A percentile compares a stretch with the other conserved stretches of the same genome.
phyloP scores from a whole-genome alignment of 164 flowering plant species.

The Magnolia kwangsiensis region DNA sequence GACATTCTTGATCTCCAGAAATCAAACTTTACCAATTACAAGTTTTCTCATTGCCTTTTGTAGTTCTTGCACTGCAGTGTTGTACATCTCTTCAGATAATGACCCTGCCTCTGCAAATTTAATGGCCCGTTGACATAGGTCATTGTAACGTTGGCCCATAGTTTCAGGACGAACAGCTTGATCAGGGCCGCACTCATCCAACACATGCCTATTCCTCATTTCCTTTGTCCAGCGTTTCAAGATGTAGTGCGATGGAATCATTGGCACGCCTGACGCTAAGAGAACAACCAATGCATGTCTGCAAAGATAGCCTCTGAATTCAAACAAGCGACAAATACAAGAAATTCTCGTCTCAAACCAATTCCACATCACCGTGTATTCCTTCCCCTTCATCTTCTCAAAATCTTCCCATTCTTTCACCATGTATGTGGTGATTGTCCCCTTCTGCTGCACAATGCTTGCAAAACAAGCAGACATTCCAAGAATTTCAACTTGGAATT shows the following conservation, averaged over 20 bases:
- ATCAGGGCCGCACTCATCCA: background rate
- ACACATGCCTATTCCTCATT: slow-evolving; percentile 47
- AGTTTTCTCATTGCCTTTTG: slow-evolving; percentile 67
- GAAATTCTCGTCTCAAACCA: slow-evolving; percentile 53
- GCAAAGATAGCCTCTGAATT: slow-evolving; percentile 77
- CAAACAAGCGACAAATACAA: slow-evolving; percentile 68
- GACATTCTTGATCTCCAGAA: background rate
- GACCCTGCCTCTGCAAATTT: slow-evolving; percentile 80
- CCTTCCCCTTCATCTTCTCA: slow-evolving; percentile 34
- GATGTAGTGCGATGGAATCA: slow-evolving; percentile 70
- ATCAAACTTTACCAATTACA: slow-evolving; percentile 39
- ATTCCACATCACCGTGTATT: slow-evolving; percentile 59
- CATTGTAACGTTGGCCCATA: slow-evolving; percentile 69
- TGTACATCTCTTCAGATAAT: slow-evolving; percentile 57
- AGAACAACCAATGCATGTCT: slow-evolving; percentile 83
- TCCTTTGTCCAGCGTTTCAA: slow-evolving; percentile 86
- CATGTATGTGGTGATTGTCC: background rate
- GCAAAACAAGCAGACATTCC: background rate
- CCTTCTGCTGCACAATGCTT: background rate
- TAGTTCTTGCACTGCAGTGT: slow-evolving; percentile 50
- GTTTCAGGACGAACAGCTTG: slow-evolving; percentile 20
- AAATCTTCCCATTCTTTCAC: slow-evolving; percentile 3
- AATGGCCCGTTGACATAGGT: slow-evolving; percentile 61
- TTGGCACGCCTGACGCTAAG: slow-evolving; percentile 59
- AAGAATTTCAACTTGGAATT: slow-evolving; percentile 9